phyloP scores from a whole-genome alignment of 495 filamentous ascomycete genomes.

The Cercophora scortea region DNA sequence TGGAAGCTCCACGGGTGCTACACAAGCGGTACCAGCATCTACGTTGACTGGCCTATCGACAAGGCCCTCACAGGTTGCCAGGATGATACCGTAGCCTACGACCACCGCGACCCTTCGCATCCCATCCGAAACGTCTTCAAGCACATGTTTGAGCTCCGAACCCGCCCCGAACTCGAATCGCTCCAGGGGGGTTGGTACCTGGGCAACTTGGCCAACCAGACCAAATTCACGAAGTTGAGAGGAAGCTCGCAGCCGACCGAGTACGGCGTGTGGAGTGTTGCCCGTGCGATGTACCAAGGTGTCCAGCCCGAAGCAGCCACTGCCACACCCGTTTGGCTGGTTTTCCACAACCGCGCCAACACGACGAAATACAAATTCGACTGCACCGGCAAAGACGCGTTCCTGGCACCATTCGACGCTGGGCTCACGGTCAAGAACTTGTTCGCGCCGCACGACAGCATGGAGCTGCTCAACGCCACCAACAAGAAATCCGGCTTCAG shows the following conservation, averaged over 20 bases:
- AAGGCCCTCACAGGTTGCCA: conserved; percentile 53
- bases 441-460: conserved; percentile 60
- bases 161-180: conserved; percentile 39
- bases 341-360: conserved; percentile 55
- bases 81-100: conserved; percentile 51
- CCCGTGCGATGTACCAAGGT: conserved; percentile 4
- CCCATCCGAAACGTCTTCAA: conserved; percentile 50
- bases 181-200: conserved; percentile 57
- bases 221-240: conserved; percentile 45
- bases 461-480: neutral
- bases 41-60: conserved; percentile 20
- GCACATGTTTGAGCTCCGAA: conserved; percentile 55
- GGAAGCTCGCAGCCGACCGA: conserved; percentile 50
- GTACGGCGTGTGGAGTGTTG: conserved; percentile 50
- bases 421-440: conserved; percentile 58
- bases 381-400: conserved; percentile 35
- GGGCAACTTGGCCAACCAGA: conserved; percentile 51
- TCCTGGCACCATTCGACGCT: conserved; percentile 51
- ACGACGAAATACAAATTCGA: conserved; percentile 51
- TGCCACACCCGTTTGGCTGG: conserved; percentile 44
- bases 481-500: neutral
- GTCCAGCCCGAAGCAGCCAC: conserved; percentile 55
- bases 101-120: conserved; percentile 45
- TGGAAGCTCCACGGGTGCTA: conserved; percentile 68
- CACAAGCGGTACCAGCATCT: conserved; percentile 50